phyloP scores from a whole-genome alignment of 2,329 filamentous ascomycete species.

The Fusarium subglutinans region DNA sequence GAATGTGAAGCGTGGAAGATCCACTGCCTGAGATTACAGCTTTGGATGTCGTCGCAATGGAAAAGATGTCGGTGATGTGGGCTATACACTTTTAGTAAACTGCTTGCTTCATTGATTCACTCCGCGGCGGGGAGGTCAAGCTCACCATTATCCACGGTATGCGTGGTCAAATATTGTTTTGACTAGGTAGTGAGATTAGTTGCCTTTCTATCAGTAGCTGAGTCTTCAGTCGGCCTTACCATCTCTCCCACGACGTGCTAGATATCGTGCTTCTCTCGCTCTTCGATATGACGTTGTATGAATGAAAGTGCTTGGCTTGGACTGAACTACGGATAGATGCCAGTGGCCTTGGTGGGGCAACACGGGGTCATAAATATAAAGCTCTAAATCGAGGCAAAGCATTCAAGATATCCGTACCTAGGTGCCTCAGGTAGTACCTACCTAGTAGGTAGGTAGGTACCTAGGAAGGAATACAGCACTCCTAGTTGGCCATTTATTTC shows the following conservation, averaged over 20 bases:
- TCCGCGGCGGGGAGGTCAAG: constrained; percentile 46
- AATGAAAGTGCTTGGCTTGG: constrained; percentile 30
- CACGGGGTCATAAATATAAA: constrained; percentile 23
- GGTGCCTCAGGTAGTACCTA: not conserved
- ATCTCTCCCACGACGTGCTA: constrained; percentile 30
- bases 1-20: constrained; percentile 81
- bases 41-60: constrained; percentile 77
- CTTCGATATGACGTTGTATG: constrained; percentile 38
- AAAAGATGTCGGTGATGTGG: constrained; percentile 86
- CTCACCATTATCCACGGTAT: constrained; percentile 87
- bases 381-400: constrained; percentile 1
- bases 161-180: constrained; percentile 96
- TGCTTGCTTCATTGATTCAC: constrained; percentile 13
- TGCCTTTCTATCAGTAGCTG: not conserved
- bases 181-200: constrained; percentile 66
- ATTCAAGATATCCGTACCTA: not conserved
- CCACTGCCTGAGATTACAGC: constrained; percentile 86
- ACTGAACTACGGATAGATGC: constrained; percentile 24
- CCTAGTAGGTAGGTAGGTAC: too few species aligned
- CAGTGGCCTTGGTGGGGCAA: constrained; percentile 32
- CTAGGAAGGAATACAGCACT: not conserved
- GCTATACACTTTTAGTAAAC: constrained; percentile 59
- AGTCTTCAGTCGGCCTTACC: constrained; percentile 30
- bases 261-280: constrained; percentile 7
- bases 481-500: not conserved